A percentile compares a stretch with the other conserved stretches of the same genome.
Evolutionary conservation across 1,139 yeast species (phyloP).

Genomic region (Saccharomyces hybrid): DNA sequence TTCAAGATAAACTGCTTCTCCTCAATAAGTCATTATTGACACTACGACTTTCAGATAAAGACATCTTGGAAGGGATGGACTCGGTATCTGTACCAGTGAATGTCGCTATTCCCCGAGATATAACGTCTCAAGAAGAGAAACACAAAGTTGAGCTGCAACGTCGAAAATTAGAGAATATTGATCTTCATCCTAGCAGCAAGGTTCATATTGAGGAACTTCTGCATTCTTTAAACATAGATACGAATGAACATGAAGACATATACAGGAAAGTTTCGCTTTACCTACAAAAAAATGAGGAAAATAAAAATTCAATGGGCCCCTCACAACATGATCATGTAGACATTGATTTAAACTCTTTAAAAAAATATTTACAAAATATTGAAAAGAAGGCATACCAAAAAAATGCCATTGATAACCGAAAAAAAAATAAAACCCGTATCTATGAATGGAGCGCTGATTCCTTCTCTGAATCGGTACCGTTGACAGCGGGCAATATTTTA

Average conservation of each 20-base stretch:
- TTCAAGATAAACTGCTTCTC: background rate
- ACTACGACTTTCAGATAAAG: background rate
- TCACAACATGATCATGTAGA: background rate
- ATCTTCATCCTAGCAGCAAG: background rate
- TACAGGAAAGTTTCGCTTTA: background rate
- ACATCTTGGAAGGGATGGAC: background rate
- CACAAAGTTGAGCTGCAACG: background rate
- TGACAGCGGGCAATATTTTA: conserved; percentile 10
- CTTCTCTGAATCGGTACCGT: conserved; percentile 1
- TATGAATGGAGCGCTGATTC: conserved; percentile 18
- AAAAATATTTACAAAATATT: conserved; percentile 14
- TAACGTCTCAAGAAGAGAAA: background rate
- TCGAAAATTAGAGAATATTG: background rate
- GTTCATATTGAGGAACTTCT: background rate
- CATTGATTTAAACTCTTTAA: conserved; percentile 14
- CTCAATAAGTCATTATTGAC: background rate
- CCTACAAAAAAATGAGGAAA: background rate
- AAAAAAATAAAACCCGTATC: conserved; percentile 6
- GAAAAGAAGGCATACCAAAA: conserved; percentile 16
- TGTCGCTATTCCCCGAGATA: background rate
- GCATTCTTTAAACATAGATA: background rate
- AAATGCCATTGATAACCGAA: conserved; percentile 12
- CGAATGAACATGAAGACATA: background rate
- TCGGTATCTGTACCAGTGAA: background rate
- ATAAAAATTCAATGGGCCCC: background rate